Percentiles rank a stretch among this genome's conserved stretches.
Conservation (phyloP, 164 flowering plant genomes). For the Hamamelis virginiana region DNA sequence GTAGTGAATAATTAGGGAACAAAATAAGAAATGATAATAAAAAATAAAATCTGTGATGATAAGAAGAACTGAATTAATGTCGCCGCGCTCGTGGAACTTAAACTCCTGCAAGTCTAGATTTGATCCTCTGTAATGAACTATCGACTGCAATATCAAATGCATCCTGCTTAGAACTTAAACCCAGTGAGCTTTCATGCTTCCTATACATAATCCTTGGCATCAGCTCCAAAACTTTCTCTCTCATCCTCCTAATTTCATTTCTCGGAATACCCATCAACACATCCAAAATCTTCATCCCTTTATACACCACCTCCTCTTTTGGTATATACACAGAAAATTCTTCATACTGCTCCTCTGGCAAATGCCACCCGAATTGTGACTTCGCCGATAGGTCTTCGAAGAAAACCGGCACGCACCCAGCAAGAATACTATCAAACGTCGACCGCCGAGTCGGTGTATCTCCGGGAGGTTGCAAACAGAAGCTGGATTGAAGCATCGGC, state of each 20-base stretch:
- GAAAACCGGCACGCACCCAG: conserved; percentile 97
- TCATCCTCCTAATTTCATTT: conserved; percentile 64
- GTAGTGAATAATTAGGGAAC: background rate
- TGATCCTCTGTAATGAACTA: conserved; percentile 56
- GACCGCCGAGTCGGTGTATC: conserved; percentile 90
- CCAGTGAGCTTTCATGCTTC: conserved; percentile 71
- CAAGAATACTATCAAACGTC: conserved; percentile 76
- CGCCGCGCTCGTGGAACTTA: conserved; percentile 11
- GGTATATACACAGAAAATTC: conserved; percentile 82
- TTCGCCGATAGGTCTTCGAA: conserved; percentile 81
- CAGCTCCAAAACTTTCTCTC: conserved; percentile 72
- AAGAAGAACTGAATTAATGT: background rate
- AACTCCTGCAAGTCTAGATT: conserved; percentile 32
- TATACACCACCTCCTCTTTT: conserved; percentile 89
- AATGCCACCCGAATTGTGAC: conserved; percentile 79
- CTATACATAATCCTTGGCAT: conserved; percentile 76
- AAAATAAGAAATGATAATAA: background rate
- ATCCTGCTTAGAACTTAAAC: conserved; percentile 56
- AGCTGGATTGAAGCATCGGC: conserved; percentile 82
- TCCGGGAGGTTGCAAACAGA: conserved; percentile 97
- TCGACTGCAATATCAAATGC: conserved; percentile 92
- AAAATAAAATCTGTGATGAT: background rate
- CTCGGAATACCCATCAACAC: conserved; percentile 63
- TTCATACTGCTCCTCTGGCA: conserved; percentile 53
- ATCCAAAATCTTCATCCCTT: conserved; percentile 66